phyloP scores from a whole-genome alignment of 73 alveolate species.

The Paramecium caudatum region DNA sequence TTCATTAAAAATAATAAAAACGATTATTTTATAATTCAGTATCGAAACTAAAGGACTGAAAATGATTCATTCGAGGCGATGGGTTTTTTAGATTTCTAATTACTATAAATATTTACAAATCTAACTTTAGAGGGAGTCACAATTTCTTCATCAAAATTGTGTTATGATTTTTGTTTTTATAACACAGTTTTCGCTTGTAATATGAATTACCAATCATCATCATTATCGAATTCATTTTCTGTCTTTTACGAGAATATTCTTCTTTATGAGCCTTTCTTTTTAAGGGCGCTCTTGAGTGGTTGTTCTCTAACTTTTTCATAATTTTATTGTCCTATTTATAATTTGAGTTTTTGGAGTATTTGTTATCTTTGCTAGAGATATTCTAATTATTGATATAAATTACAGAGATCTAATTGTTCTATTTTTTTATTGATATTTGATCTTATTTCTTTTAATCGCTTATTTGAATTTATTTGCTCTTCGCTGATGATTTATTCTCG shows the following conservation, averaged over 20 bases:
- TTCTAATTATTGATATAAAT: too few species aligned
- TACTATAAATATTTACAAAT: constrained; percentile 9
- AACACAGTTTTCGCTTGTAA: background rate
- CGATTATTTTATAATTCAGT: constrained; percentile 25
- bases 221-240: constrained; percentile 13
- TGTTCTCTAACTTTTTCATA: background rate
- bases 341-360: background rate
- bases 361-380: background rate
- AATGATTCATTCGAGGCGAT: background rate
- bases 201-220: constrained; percentile 29
- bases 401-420: constrained; percentile 19
- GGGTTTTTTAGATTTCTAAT: constrained; percentile 14
- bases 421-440: background rate
- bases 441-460: constrained; percentile 12
- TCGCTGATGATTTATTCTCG: background rate
- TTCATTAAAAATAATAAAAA: constrained; percentile 44
- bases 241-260: background rate
- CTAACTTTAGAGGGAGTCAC: background rate
- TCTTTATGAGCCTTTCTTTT: constrained; percentile 20
- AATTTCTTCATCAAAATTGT: background rate
- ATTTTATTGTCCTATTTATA: background rate
- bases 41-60: background rate
- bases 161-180: background rate
- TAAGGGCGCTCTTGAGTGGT: constrained; percentile 55
- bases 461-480: background rate